These are phyloP conservation scores for Boletus sp. DNA, from an alignment of 768 basidiomycete genomes.

Conservation along the genomic window DNA sequence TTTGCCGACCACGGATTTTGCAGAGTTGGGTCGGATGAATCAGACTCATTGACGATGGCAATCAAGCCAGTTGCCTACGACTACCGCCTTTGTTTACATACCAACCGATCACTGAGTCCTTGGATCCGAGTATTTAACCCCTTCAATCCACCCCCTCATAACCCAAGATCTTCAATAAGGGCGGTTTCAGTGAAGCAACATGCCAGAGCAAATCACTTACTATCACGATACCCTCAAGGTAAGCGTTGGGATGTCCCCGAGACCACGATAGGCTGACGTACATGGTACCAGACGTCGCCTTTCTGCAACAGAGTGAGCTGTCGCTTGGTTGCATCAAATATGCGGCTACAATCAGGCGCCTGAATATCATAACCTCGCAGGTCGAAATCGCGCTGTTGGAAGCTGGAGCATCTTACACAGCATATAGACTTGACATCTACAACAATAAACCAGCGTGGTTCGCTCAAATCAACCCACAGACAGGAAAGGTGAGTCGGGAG, in stretches of 20 bases:
- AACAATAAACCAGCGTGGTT: constrained; percentile 68
- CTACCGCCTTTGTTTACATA: no score
- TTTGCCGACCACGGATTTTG: no score
- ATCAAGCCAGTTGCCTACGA: no score
- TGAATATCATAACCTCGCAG: constrained; percentile 26
- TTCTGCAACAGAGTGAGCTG: constrained; percentile 49
- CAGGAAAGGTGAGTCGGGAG: constrained; percentile 47
- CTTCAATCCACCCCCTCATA: not conserved
- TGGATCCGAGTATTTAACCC: not conserved
- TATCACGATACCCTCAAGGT: constrained; percentile 40
- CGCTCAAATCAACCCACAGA: constrained; percentile 56
- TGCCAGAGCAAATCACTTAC: constrained; percentile 37
- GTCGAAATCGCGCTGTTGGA: constrained; percentile 60
- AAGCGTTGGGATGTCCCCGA: not conserved
- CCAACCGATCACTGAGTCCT: no score
- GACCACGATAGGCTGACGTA: not conserved
- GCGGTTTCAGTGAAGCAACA: not conserved
- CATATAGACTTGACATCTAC: constrained; percentile 53
- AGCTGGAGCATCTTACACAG: constrained; percentile 44
- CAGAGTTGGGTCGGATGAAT: no score
- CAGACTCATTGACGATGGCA: no score
- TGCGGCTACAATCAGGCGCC: constrained; percentile 14
- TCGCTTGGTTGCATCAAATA: not conserved
- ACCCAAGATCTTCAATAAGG: not conserved
- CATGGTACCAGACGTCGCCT: constrained; percentile 45